Base-by-base conservation (phyloP, 1,139 yeast species). In the Petasospora fabianii region DNA sequence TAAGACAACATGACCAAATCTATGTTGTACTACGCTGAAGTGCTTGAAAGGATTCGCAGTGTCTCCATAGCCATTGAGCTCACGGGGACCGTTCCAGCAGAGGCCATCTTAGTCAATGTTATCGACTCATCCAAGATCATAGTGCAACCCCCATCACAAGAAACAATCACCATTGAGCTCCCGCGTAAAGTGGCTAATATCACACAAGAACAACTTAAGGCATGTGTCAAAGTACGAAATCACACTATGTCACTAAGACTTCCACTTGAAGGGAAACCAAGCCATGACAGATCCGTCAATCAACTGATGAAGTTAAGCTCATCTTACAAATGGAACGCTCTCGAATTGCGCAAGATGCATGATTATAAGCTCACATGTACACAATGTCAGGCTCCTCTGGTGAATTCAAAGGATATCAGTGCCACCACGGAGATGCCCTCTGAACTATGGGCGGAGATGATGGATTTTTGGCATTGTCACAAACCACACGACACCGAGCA, bases 381-480 rank as follows among this genome's bases (percentile, higher is more conserved):
- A 0, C 6, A 47, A 0, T 75, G 80, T 48, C 43, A 48, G 2
- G 1, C 18, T 0, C 24, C 9, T 0, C 29, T 73, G 1, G 44
- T 72, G 1, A 56, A 61, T 30, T 66, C 75, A 0, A 20, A 32
- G 0, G 34, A 56, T 1, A 56, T 65, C 19, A 26, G 42, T 6
- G 58, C 56, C 24, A 61, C 82, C 33, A 62, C 68, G 48, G 85
- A 86, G 32, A 74, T 90, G 80, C 98, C 98, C 0, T 84, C 95
- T 1, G 97, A 88, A 53, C 69, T 79, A 39, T 92, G 98, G 98
- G 77, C 84, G 11, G 98, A 92, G 57, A 68, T 92, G 74, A 84
- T 92, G 96, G 97, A 92, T 46, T 84, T 84, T 49, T 92, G 98
- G 98, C 97, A 92, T 59, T 92, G 98, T 57, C 97, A 92, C 58